A percentile compares a stretch with the other conserved stretches of the same genome.
Conservation (phyloP, 805 yeast species). For the Candida schatavii region DNA sequence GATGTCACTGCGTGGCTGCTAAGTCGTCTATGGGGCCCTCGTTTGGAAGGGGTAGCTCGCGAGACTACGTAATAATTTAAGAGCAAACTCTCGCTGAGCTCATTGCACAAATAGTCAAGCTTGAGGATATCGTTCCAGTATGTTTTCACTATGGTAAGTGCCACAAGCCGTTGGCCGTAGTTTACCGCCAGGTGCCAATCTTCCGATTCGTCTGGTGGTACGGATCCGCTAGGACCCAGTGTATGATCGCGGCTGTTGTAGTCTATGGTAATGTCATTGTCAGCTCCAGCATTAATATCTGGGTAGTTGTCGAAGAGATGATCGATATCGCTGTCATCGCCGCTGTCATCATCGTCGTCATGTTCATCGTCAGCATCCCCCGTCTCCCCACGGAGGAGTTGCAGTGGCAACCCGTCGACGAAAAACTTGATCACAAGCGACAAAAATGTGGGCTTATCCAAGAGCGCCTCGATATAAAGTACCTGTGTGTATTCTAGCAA, state of each 20-base stretch:
- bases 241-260: background rate
- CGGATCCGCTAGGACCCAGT: background rate
- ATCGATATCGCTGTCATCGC: conserved; percentile 3
- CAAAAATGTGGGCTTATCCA: conserved; percentile 62
- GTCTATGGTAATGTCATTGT: conserved; percentile 13
- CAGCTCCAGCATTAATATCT: conserved; percentile 20
- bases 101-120: conserved; percentile 59
- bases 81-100: conserved; percentile 59
- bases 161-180: conserved; percentile 33
- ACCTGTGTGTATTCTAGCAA: conserved; percentile 58
- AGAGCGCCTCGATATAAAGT: conserved; percentile 63
- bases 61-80: conserved; percentile 42
- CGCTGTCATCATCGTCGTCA: conserved; percentile 12
- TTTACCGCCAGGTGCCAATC: conserved; percentile 14
- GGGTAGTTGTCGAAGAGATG: too few species aligned
- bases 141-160: conserved; percentile 50
- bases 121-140: conserved; percentile 70
- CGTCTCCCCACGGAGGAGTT: conserved; percentile 18
- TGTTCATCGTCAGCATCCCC: conserved; percentile 21
- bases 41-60: conserved; percentile 22
- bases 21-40: conserved; percentile 22
- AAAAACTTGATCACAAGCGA: conserved; percentile 56
- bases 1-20: conserved; percentile 18
- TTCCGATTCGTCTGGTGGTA: background rate
- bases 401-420: conserved; percentile 39